A percentile compares a stretch with the other conserved stretches of the same genome.
Conservation (phyloP, 805 yeast genomes). For the Metschnikowia chrysomelidarum region DNA sequence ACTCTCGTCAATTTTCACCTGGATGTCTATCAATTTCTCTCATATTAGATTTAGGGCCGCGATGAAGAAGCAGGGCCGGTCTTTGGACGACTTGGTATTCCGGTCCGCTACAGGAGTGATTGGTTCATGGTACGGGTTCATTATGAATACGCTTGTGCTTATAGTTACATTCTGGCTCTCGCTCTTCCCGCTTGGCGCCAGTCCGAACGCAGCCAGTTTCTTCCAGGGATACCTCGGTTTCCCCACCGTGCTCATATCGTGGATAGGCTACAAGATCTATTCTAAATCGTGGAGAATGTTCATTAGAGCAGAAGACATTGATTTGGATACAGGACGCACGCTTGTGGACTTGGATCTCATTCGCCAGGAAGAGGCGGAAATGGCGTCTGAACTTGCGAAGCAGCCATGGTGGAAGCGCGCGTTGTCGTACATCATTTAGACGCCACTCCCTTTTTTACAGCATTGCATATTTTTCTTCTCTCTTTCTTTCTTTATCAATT, state of each 20-base stretch:
- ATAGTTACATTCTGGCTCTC: slow-evolving; percentile 29
- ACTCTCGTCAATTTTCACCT: slow-evolving; percentile 42
- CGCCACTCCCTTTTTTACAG: slow-evolving; percentile 1
- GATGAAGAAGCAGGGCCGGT: slow-evolving; percentile 41
- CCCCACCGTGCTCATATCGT: slow-evolving; percentile 23
- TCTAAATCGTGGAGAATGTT: slow-evolving; percentile 20
- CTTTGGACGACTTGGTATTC: slow-evolving; percentile 51
- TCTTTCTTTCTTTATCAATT: neutral
- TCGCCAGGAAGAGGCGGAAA: slow-evolving; percentile 25
- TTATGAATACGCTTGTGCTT: slow-evolving; percentile 23
- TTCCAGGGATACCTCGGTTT: slow-evolving; percentile 29
- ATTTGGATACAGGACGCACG: slow-evolving; percentile 27
- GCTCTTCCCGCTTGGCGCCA: slow-evolving; percentile 25
- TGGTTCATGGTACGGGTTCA: slow-evolving; percentile 27
- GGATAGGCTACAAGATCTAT: slow-evolving; percentile 25
- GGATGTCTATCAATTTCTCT: slow-evolving; percentile 42
- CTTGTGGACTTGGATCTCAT: slow-evolving; percentile 23
- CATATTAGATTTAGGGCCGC: slow-evolving; percentile 42
- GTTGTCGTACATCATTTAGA: slow-evolving; percentile 9
- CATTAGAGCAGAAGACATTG: slow-evolving; percentile 23
- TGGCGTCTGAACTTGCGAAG: slow-evolving; percentile 9
- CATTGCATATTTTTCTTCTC: slow-evolving; percentile 2
- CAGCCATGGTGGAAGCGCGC: slow-evolving; percentile 15
- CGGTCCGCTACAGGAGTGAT: slow-evolving; percentile 45
- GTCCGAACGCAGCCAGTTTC: slow-evolving; percentile 22